phyloP scores from a whole-genome alignment of 129 eudicot genomes.

The Tagetes patula region DNA sequence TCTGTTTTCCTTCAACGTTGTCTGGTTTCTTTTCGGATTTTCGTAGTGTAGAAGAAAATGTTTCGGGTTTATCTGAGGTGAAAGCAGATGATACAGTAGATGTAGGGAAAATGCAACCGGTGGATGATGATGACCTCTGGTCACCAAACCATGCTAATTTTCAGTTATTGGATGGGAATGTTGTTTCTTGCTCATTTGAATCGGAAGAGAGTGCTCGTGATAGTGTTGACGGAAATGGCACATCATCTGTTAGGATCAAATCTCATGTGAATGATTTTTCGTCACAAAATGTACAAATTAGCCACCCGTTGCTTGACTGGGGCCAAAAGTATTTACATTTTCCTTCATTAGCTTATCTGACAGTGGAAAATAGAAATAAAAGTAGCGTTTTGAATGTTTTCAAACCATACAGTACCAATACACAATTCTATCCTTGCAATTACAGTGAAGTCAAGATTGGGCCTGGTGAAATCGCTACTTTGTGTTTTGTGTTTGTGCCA shows the following conservation, averaged over 20 bases:
- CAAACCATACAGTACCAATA: conserved; percentile 67
- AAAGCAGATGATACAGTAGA: conserved; percentile 34
- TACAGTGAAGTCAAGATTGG: conserved; percentile 51
- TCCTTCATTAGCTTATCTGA: conserved; percentile 60
- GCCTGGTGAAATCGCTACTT: conserved; percentile 77
- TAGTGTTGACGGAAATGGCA: conserved; percentile 36
- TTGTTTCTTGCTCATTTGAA: conserved; percentile 62
- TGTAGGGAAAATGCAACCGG: background rate
- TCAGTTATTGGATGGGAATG: conserved; percentile 41
- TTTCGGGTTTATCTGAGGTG: conserved; percentile 34
- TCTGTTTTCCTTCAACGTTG: conserved; percentile 77
- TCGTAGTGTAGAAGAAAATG: conserved; percentile 23
- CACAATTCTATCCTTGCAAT: conserved; percentile 84
- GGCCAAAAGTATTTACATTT: conserved; percentile 62
- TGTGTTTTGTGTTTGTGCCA: conserved; percentile 76
- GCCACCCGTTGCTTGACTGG: conserved; percentile 71
- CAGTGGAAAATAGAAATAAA: conserved; percentile 53
- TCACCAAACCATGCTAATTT: conserved; percentile 46
- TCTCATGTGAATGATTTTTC: conserved; percentile 49
- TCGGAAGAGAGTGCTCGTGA: conserved; percentile 32
- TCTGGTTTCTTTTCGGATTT: conserved; percentile 46
- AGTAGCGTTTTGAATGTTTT: conserved; percentile 40
- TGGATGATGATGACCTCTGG: conserved; percentile 35
- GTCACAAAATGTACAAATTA: conserved; percentile 53
- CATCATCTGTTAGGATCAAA: conserved; percentile 36